Conservation (phyloP, 306 rosid species). For the Canavalia gladiata region DNA sequence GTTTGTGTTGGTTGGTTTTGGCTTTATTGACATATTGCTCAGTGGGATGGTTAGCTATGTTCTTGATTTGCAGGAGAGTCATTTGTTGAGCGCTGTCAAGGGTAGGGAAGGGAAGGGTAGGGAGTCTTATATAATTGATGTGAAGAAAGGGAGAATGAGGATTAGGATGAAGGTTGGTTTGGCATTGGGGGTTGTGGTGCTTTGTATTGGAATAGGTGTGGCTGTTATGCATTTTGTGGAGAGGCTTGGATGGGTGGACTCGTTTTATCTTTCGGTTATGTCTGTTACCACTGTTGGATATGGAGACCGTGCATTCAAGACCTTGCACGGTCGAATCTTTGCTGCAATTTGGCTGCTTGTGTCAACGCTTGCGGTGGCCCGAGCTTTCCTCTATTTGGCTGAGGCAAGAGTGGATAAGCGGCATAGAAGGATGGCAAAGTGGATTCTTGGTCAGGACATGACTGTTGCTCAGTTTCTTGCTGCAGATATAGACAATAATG, state of each 20-base stretch:
- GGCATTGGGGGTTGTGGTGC: slow-evolving; percentile 91
- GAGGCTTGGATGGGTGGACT: slow-evolving; percentile 86
- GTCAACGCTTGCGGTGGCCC: slow-evolving; percentile 91
- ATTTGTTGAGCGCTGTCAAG: slow-evolving; percentile 70
- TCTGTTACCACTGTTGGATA: slow-evolving; percentile 97
- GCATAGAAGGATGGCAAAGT: slow-evolving; percentile 93
- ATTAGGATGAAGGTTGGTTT: slow-evolving; percentile 95
- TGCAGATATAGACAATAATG: slow-evolving; percentile 93
- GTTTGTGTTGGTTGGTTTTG: slow-evolving; percentile 94
- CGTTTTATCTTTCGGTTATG: slow-evolving; percentile 96
- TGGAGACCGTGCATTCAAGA: slow-evolving; percentile 83
- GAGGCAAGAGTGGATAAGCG: slow-evolving; percentile 98
- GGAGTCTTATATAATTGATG: slow-evolving; percentile 78
- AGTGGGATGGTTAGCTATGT: slow-evolving; percentile 93
- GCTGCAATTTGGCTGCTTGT: slow-evolving; percentile 97
- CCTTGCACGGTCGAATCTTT: slow-evolving; percentile 81
- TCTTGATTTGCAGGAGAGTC: slow-evolving; percentile 92
- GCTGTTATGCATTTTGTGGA: slow-evolving; percentile 88
- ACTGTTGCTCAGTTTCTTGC: slow-evolving; percentile 93
- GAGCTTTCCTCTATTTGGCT: slow-evolving; percentile 91
- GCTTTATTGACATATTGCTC: slow-evolving; percentile 87
- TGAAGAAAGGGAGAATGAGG: slow-evolving; percentile 98
- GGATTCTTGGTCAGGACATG: slow-evolving; percentile 98
- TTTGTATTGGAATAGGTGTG: slow-evolving; percentile 88
- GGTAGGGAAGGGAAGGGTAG: slow-evolving; percentile 63